phyloP scores from a whole-genome alignment of 2,329 filamentous ascomycete genomes.

The Aspergillus caelatus region DNA sequence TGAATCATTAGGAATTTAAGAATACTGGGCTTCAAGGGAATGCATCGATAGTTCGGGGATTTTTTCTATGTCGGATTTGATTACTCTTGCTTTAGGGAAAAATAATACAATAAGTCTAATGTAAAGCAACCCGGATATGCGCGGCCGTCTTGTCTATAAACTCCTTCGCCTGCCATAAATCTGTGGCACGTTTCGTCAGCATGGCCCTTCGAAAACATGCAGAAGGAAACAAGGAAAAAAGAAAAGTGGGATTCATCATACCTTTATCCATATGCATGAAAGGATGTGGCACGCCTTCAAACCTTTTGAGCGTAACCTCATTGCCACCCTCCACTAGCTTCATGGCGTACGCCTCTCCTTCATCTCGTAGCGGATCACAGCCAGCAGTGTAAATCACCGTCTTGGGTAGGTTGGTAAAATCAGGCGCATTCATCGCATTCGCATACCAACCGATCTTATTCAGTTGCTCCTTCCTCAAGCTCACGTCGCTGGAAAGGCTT shows the following conservation, averaged over 20 bases:
- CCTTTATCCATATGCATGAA: conserved; percentile 54
- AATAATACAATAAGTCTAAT: conserved; percentile 3
- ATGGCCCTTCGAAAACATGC: not conserved
- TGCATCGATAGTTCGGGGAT: not conserved
- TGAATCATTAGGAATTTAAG: not conserved
- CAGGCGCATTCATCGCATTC: conserved; percentile 40
- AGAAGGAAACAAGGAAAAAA: not conserved
- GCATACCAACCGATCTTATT: conserved; percentile 32
- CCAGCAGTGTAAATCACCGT: conserved; percentile 50
- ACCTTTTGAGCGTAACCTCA: conserved; percentile 51
- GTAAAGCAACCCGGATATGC: conserved; percentile 23
- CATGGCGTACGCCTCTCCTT: conserved; percentile 52
- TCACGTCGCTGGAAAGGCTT: conserved; percentile 24
- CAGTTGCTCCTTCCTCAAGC: conserved; percentile 19
- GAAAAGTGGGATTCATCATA: conserved; percentile 8
- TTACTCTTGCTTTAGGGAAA: not conserved
- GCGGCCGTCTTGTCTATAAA: conserved; percentile 31
- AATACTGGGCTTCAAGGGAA: not conserved
- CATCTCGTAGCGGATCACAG: conserved; percentile 52
- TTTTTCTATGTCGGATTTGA: not conserved
- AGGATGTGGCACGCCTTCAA: conserved; percentile 52
- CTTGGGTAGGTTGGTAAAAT: conserved; percentile 37
- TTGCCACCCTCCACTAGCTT: conserved; percentile 49
- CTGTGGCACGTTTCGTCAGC: conserved; percentile 11
- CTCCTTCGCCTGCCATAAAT: conserved; percentile 32